Percentiles rank a stretch among this genome's conserved stretches.
phyloP scores from a whole-genome alignment of 441 rosid genomes.

The Corymbia calophylla region DNA sequence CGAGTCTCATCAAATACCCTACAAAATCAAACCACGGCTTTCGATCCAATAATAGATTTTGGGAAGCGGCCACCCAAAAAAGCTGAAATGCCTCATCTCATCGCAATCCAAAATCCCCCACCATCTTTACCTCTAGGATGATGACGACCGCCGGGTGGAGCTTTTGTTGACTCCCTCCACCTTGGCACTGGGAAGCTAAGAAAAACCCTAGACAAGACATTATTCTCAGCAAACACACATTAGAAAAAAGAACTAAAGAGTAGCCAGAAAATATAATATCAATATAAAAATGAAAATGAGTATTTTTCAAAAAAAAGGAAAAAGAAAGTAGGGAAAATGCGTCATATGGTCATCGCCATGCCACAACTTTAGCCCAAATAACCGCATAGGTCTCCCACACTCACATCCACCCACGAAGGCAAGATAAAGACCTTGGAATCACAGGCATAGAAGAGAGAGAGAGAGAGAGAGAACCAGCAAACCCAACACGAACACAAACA shows the following conservation, averaged over 20 bases:
- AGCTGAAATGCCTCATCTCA: background rate
- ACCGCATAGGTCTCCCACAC: background rate
- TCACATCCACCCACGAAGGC: background rate
- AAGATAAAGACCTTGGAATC: background rate
- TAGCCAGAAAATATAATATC: background rate
- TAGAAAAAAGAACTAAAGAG: background rate
- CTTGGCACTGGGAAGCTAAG: background rate
- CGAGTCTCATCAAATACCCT: fast-evolving
- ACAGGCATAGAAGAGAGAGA: background rate
- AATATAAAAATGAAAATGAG: background rate
- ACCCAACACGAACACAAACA: background rate
- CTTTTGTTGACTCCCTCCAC: background rate
- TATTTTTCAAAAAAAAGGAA: background rate
- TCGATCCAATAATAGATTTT: background rate
- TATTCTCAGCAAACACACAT: background rate
- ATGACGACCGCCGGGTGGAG: background rate
- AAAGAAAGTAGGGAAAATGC: background rate
- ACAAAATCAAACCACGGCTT: background rate
- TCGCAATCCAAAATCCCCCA: background rate
- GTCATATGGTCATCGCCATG: background rate
- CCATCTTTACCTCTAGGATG: background rate
- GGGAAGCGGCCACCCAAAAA: background rate
- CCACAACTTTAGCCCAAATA: background rate
- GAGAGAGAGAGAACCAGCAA: background rate
- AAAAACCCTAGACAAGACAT: background rate